Conservation (phyloP, 257 asterid species). For the Solanum ossicruentum region DNA sequence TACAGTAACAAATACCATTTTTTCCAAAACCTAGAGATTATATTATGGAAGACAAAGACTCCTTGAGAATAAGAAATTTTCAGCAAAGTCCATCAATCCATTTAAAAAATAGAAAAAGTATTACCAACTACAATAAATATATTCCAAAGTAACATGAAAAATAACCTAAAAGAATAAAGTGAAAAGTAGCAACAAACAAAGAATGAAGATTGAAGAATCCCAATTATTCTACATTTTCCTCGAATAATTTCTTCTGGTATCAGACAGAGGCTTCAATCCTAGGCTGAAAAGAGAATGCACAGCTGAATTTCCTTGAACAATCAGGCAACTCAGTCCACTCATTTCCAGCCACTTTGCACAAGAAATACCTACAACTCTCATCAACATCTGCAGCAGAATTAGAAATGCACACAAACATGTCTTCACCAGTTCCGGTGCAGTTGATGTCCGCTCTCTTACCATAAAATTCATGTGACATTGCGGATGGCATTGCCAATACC, state of each 20-base stretch:
- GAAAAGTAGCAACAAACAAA: neutral
- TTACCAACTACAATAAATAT: neutral
- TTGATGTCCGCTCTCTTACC: conserved; percentile 72
- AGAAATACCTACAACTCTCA: conserved; percentile 38
- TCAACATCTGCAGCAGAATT: neutral
- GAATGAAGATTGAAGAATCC: neutral
- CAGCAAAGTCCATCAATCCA: neutral
- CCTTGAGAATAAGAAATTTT: neutral
- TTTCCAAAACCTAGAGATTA: too few relatives aligned
- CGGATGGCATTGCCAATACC: conserved; percentile 64
- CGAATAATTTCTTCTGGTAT: neutral
- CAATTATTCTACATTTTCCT: neutral
- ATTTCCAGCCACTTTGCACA: conserved; percentile 47
- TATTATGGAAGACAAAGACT: neutral
- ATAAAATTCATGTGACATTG: conserved; percentile 45
- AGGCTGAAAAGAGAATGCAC: conserved; percentile 68
- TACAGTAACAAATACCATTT: too few relatives aligned
- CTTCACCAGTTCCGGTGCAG: conserved; percentile 35
- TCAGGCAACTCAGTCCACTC: conserved; percentile 63
- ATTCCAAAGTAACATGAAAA: neutral
- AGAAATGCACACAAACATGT: conserved; percentile 51
- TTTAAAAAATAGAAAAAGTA: neutral
- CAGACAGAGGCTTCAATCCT: conserved; percentile 61
- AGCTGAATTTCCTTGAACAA: conserved; percentile 32
- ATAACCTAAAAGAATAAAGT: neutral